A percentile compares a stretch with the other conserved stretches of the same genome.
Conservation (phyloP, 495 filamentous ascomycete species). For the Clavariopsis aquatica region DNA sequence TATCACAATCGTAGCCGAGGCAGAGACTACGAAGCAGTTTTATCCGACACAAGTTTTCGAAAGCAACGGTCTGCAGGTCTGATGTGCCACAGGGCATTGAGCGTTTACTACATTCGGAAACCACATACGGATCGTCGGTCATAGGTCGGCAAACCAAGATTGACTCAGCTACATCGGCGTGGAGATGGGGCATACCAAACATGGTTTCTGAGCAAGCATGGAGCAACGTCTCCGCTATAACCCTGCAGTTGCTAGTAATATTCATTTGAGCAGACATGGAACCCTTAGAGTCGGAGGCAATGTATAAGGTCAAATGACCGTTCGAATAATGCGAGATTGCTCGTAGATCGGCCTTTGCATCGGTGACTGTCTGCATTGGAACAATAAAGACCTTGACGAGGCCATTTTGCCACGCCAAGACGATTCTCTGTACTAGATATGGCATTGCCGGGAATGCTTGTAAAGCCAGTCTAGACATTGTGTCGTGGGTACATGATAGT, state of each 20-base stretch:
- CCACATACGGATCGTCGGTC: slow-evolving; percentile 15
- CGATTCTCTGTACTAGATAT: slow-evolving; percentile 47
- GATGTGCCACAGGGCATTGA: slow-evolving; percentile 18
- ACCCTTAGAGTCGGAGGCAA: slow-evolving; percentile 48
- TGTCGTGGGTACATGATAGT: slow-evolving; percentile 45
- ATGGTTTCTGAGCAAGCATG: slow-evolving; percentile 55
- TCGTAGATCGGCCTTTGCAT: slow-evolving; percentile 49
- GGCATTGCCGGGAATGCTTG: slow-evolving; percentile 53
- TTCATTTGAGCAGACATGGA: slow-evolving; percentile 45
- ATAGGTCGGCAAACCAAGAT: slow-evolving; percentile 43
- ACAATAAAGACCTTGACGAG: slow-evolving; percentile 53
- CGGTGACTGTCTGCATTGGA: slow-evolving; percentile 42
- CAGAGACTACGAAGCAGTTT: slow-evolving; percentile 40
- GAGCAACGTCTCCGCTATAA: slow-evolving; percentile 58
- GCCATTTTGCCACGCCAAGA: slow-evolving; percentile 49
- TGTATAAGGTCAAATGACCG: slow-evolving; percentile 46
- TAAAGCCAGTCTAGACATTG: slow-evolving; percentile 36
- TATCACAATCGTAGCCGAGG: slow-evolving; percentile 41
- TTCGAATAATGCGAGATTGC: slow-evolving; percentile 52
- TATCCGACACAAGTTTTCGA: slow-evolving; percentile 29
- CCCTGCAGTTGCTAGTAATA: slow-evolving; percentile 50
- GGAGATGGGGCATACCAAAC: slow-evolving; percentile 54
- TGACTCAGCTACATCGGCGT: slow-evolving; percentile 53
- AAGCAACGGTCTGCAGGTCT: slow-evolving; percentile 1
- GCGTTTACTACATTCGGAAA: slow-evolving; percentile 41